Evolutionary conservation across 306 rosid genomes (phyloP), one percentile per base, ranked within the genome.

Genomic region (Citrullus mucosospermus): DNA sequence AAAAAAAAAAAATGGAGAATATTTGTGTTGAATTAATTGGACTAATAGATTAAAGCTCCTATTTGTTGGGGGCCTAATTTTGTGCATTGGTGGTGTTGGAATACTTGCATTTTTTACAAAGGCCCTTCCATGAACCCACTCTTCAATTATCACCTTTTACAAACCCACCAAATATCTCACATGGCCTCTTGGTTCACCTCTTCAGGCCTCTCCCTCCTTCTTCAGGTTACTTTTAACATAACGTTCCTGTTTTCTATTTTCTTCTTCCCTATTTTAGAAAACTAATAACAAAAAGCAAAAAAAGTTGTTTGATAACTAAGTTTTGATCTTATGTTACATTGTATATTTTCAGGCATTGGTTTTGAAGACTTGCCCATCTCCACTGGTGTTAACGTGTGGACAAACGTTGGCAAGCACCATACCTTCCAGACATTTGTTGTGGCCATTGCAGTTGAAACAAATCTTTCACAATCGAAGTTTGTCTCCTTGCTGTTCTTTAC

Each of bases 381-480:
- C 89, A 94, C 85, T 93, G 76, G 90, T 89, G 12, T 84, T 93
- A 30, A 91, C 94, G 22, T 81, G 89, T 63, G 90, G 89, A 60
- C 98, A 89, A 62, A 87, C 94, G 43, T 78, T 81, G 78, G 82
- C 85, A 18, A 93, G 93, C 22, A 22, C 22, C 22, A 0, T 46
- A 78, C 90, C 51, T 76, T 93, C 79, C 96, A 93, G 77, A 63
- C 90, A 8, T 85, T 93, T 51, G 87, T 30, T 55, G 78, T 93
- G 16, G 96, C 95, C 34, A 74, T 91, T 41, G 93, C 86, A 6
- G 25, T 91, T n/a, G 98, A 89, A 85, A 87, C 93, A 81, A 82
- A 86, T 78, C 76, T 86, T 46, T 79, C 88, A 18, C 81, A 91
- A 81, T 93, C 96, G 96, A 86, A 86, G 74, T 66, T 81, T 79